Base-by-base conservation (phyloP, 805 yeast species). In the Torulaspora delbrueckii region DNA sequence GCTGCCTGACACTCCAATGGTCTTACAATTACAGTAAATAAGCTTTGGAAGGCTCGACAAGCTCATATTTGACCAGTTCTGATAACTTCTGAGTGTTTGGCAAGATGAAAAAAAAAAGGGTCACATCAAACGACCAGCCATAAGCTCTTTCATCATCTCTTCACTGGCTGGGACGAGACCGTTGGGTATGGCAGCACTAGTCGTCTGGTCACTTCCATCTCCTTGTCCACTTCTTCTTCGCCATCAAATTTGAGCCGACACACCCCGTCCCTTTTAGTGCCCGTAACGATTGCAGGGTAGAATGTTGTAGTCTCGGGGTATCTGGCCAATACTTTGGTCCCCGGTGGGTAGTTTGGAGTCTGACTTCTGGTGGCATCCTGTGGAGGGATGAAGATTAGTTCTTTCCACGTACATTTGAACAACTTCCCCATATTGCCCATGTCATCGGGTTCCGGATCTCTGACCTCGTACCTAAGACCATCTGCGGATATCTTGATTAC, bases 241-340 rank as follows among this genome's bases (percentile, higher is more conserved):
- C 98, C 99, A 54, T 91, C 98, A 59, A 93, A 93, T 58, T 79
- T 78, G 45, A 93, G 71, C 52, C 88, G 70, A 52, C 95, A 91
- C 9, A 75, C 77, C 0, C 90, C 89, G 52, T 84, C 90, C 53
- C 86, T 61, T 50, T 79, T 81, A 38, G 78, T 74, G 0, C 95
- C 90, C 19, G 82, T 81, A 2, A 93, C 97, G 40, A 86, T 86
- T 0, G 99, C 99, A 3, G 95, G 87, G 58, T 93, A 93, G 58
- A 93, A 93, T 0, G 98, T 90, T 0, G 99, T 93, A 0, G 99
- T 93, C 56, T 93, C 99, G 1, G 99, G 99, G 58, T 93, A 93
- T 57, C 95, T 75, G 0, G 97, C 99, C 48, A 93, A 71, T 3
- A 93, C 98, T 53, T 80, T 81, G 0, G 89, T 74, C 0, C 95